Percentiles rank a stretch among this genome's conserved stretches.
Conservation (phyloP, 495 filamentous ascomycete genomes). For the Copromyces sp. region DNA sequence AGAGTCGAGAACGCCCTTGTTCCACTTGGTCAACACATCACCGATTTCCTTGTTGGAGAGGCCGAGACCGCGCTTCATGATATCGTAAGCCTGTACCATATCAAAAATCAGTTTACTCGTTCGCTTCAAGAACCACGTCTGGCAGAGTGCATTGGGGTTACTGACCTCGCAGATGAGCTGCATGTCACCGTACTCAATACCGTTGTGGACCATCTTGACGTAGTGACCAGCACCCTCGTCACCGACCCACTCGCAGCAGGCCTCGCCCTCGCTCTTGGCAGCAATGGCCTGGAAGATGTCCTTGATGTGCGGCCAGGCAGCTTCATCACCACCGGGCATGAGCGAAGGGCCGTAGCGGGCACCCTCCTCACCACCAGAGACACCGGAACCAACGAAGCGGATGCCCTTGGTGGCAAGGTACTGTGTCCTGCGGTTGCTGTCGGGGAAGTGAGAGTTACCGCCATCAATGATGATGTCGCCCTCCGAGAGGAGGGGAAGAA, state of each 20-base stretch:
- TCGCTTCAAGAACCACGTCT: not conserved
- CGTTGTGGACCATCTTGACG: conserved; percentile 99
- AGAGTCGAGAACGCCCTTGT: conserved; percentile 95
- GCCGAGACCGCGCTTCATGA: conserved; percentile 93
- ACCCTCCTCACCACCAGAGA: conserved; percentile 98
- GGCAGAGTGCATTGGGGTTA: not conserved
- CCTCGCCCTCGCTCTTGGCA: conserved; percentile 91
- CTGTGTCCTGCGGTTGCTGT: conserved; percentile 90
- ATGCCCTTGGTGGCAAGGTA: conserved; percentile 81
- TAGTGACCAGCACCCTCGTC: conserved; percentile 99
- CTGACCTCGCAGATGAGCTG: conserved; percentile 96
- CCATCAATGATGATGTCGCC: conserved; percentile 99
- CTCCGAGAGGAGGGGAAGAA: conserved; percentile 78
- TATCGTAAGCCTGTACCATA: conserved; percentile 78
- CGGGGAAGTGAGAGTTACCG: conserved; percentile 98
- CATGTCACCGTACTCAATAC: conserved; percentile 99
- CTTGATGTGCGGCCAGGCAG: conserved; percentile 97
- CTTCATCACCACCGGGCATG: conserved; percentile 98
- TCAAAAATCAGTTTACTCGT: not conserved
- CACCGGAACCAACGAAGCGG: conserved; percentile 92
- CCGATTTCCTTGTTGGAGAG: conserved; percentile 84
- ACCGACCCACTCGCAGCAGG: conserved; percentile 99
- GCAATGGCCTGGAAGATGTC: conserved; percentile 96
- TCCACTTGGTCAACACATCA: conserved; percentile 91
- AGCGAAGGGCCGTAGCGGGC: conserved; percentile 92